phyloP scores from a whole-genome alignment of 1,284 basidiomycete species.

The Fomitopsis pinicola region DNA sequence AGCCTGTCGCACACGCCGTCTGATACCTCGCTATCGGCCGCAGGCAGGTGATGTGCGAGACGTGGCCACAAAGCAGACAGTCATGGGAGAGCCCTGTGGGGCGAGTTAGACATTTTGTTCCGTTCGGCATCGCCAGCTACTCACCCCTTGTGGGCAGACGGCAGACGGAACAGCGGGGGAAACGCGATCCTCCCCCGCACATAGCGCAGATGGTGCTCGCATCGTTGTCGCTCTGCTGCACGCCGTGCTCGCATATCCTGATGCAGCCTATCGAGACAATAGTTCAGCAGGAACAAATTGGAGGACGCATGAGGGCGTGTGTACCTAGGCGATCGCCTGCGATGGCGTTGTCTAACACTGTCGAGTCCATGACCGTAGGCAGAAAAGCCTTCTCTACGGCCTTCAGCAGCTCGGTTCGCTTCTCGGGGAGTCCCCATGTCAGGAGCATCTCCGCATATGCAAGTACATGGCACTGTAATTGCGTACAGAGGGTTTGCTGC shows the following conservation, averaged over 20 bases:
- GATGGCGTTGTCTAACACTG: slow-evolving; percentile 29
- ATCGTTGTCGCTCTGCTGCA: slow-evolving; percentile 12
- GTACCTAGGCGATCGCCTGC: slow-evolving; percentile 26
- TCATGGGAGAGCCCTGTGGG: slow-evolving; percentile 22
- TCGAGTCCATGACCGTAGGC: slow-evolving; percentile 17
- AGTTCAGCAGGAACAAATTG: neutral
- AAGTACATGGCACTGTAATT: slow-evolving; percentile 57
- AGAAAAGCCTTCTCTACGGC: slow-evolving; percentile 38
- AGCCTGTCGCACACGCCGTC: slow-evolving; percentile 23
- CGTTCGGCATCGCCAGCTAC: slow-evolving; percentile 13
- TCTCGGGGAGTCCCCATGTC: slow-evolving; percentile 62
- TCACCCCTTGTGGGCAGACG: slow-evolving; percentile 75
- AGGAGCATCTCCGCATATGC: slow-evolving; percentile 74
- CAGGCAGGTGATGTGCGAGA: slow-evolving; percentile 26
- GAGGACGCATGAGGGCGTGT: neutral
- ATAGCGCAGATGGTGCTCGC: slow-evolving; percentile 34
- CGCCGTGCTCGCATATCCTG: slow-evolving; percentile 30
- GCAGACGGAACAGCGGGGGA: slow-evolving; percentile 67
- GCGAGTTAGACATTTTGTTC: neutral
- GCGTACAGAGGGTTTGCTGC: slow-evolving; percentile 23
- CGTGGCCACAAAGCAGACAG: slow-evolving; percentile 24
- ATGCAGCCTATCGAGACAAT: slow-evolving; percentile 21
- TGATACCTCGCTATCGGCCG: slow-evolving; percentile 12
- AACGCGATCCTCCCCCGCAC: slow-evolving; percentile 42
- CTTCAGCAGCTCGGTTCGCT: slow-evolving; percentile 69